These are phyloP conservation scores for Arthroderma uncinatum DNA, from an alignment of 2,329 filamentous ascomycete genomes.

Conservation along the genomic window DNA sequence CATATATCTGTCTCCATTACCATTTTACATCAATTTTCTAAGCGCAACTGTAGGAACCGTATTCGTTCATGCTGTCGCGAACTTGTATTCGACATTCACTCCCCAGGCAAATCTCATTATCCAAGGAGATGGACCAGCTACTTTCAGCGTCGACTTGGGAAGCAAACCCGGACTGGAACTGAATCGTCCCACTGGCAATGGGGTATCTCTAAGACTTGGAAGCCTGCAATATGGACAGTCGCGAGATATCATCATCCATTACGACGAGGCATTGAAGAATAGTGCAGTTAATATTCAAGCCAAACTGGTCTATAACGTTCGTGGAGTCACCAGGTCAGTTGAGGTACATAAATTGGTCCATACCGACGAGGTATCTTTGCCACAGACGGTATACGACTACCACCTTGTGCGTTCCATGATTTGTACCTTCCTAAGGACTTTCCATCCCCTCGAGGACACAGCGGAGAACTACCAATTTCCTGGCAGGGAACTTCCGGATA, in stretches of 20 bases:
- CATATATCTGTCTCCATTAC: conserved; percentile 10
- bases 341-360: conserved; percentile 1
- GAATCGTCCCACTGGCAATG: conserved; percentile 24
- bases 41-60: conserved; percentile 35
- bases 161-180: conserved; percentile 25
- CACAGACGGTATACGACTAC: conserved; percentile 30
- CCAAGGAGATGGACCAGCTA: conserved; percentile 16
- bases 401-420: conserved; percentile 43
- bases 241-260: conserved; percentile 43
- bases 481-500: conserved; percentile 1
- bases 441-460: conserved; percentile 32
- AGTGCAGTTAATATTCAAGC: conserved; percentile 20
- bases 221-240: conserved; percentile 53
- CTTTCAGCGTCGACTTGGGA: conserved; percentile 18
- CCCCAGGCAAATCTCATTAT: conserved; percentile 38
- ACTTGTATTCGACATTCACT: conserved; percentile 49
- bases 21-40: background rate
- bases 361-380: background rate
- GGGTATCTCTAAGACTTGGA: conserved; percentile 23
- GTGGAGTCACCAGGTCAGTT: conserved; percentile 6
- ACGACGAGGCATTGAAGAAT: conserved; percentile 18
- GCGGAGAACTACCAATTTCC: conserved; percentile 28
- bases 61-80: conserved; percentile 52
- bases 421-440: conserved; percentile 40
- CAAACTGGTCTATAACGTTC: conserved; percentile 15